phyloP scores from a whole-genome alignment of 306 rosid species.

The Vigna mungo region DNA sequence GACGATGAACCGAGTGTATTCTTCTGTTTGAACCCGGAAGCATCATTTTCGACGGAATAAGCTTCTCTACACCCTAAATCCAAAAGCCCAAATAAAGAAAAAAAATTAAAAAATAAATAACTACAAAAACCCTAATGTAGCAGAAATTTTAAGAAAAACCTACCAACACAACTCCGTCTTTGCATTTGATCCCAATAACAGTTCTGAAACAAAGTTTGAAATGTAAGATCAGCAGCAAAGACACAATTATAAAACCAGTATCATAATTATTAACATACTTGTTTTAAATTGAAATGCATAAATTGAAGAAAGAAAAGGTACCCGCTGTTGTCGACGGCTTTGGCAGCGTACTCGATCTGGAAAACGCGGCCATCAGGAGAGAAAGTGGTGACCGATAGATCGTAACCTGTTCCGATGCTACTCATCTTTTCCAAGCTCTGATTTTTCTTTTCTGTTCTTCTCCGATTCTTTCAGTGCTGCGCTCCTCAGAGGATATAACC shows the following conservation, averaged over 20 bases:
- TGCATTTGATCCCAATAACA: conserved; percentile 96
- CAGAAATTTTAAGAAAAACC: not conserved
- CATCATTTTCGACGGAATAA: conserved; percentile 97
- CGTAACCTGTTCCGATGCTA: conserved; percentile 99
- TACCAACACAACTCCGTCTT: conserved; percentile 94
- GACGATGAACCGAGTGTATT: conserved; percentile 92
- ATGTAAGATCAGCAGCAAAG: conserved; percentile 26
- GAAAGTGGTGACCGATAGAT: conserved; percentile 97
- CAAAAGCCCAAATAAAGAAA: conserved; percentile 15
- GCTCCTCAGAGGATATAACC: not conserved
- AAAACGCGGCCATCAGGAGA: conserved; percentile 98
- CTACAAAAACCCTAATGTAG: not conserved
- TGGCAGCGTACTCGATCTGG: conserved; percentile 98
- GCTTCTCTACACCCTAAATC: conserved; percentile 92
- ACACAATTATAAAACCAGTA: not conserved
- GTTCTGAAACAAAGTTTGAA: conserved; percentile 69
- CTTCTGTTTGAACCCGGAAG: conserved; percentile 95
- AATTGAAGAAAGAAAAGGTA: conserved; percentile 2
- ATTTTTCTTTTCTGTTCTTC: conserved; percentile 1
- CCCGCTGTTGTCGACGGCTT: conserved; percentile 99
- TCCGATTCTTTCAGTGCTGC: not conserved
- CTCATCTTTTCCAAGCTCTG: conserved; percentile 57
- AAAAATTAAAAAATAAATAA: not conserved
- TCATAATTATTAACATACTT: not conserved
- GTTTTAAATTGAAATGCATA: not conserved